A percentile compares a stretch with the other conserved stretches of the same genome.
Conservation (phyloP, 2,329 filamentous ascomycete species). For the Aspergillus ochraceus region DNA sequence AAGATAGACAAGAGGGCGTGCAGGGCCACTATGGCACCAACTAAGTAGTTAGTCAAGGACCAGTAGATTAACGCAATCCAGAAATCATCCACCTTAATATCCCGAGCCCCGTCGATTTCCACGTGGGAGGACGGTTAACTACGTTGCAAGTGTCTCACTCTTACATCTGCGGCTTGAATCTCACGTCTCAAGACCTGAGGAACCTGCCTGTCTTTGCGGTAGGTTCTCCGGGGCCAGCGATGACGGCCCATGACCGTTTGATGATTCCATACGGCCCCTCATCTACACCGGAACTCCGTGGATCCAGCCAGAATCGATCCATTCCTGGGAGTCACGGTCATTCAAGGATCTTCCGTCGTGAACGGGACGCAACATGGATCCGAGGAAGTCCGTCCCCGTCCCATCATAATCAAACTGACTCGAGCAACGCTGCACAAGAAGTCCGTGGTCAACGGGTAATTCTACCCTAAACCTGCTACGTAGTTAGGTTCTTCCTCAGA, state of each 20-base stretch:
- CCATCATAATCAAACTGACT: constrained; percentile 16
- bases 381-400: constrained; percentile 4
- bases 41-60: background rate
- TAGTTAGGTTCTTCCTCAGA: background rate
- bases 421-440: background rate
- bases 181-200: no score
- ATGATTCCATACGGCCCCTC: no score
- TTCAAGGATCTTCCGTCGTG: no score
- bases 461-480: background rate
- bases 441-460: background rate
- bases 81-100: constrained; percentile 4
- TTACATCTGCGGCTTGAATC: background rate
- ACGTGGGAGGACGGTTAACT: background rate
- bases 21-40: background rate
- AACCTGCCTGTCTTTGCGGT: no score
- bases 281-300: no score
- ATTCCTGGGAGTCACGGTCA: no score
- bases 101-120: background rate
- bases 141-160: background rate
- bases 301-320: background rate
- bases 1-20: background rate
- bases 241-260: no score
- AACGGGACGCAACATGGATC: background rate
- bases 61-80: background rate
- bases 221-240: no score